Percentiles rank a stretch among this genome's conserved stretches.
These are phyloP conservation scores for Berkeleyomyces basicola DNA, from an alignment of 2,329 filamentous ascomycete genomes.

Conservation along the genomic window DNA sequence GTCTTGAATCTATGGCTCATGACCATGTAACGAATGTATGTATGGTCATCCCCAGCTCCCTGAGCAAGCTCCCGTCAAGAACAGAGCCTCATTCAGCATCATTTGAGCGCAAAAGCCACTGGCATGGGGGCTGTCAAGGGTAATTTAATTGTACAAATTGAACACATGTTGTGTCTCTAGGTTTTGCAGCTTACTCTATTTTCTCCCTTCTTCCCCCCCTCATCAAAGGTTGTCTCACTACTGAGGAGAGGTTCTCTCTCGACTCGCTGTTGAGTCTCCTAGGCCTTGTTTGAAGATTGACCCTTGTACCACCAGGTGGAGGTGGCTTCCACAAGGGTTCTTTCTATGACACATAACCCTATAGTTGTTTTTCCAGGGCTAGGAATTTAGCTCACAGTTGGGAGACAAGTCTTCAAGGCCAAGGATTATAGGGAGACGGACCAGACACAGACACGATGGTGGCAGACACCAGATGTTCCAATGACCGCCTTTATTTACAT, in stretches of 20 bases:
- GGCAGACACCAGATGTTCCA: no score
- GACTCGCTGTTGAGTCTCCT: not conserved
- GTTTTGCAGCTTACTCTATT: not conserved
- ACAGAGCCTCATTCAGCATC: not conserved
- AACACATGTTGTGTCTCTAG: not conserved
- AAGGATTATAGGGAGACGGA: no score
- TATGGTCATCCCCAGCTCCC: not conserved
- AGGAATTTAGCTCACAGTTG: no score
- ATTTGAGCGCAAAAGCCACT: not conserved
- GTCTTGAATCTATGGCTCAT: not conserved
- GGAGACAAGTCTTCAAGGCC: no score
- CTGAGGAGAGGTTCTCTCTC: not conserved
- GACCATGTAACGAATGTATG: no score
- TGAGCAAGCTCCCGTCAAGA: not conserved
- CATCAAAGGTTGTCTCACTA: not conserved
- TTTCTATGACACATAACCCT: no score
- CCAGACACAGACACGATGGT: no score
- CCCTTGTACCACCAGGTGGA: not conserved
- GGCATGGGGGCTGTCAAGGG: not conserved
- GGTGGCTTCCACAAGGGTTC: no score
- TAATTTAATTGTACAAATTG: not conserved
- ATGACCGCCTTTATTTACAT: no score
- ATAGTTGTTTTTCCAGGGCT: no score
- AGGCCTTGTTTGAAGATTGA: not conserved
- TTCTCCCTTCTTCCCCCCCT: not conserved